Percentiles rank a stretch among this genome's conserved stretches.
Conservation (phyloP, 495 filamentous ascomycete genomes). For the Amorphotheca resinae region DNA sequence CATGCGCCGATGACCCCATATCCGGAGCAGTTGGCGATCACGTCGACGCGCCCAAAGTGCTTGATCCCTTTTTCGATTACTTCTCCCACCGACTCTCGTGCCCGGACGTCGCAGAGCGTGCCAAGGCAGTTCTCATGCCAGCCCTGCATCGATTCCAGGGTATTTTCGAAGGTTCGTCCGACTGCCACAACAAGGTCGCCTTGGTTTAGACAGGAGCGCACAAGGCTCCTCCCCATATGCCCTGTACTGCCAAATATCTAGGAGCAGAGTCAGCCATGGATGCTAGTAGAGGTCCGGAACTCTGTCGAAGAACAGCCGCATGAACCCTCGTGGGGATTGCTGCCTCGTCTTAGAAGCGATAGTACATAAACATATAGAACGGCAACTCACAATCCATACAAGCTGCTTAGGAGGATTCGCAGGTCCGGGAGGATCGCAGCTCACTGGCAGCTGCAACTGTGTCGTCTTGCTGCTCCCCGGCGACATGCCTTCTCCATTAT, state of each 20-base stretch:
- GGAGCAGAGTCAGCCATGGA: not conserved
- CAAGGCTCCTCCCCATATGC: conserved; percentile 87
- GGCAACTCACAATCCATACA: conserved; percentile 63
- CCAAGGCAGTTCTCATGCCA: conserved; percentile 62
- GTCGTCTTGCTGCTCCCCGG: conserved; percentile 10
- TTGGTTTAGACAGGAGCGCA: conserved; percentile 64
- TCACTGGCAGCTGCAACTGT: conserved; percentile 51
- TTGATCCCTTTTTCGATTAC: conserved; percentile 57
- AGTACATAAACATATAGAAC: not conserved
- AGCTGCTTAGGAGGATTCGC: conserved; percentile 58
- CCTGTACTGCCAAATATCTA: conserved; percentile 91
- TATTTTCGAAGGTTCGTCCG: conserved; percentile 73
- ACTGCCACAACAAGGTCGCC: conserved; percentile 84
- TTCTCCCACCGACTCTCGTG: conserved; percentile 59
- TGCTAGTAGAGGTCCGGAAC: too few species aligned
- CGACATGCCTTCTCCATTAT: conserved; percentile 5
- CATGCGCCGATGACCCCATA: conserved; percentile 93
- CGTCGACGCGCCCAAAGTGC: conserved; percentile 71
- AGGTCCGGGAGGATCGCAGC: conserved; percentile 67
- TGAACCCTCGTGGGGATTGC: too few species aligned
- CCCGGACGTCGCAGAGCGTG: conserved; percentile 79
- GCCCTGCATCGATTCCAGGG: conserved; percentile 53
- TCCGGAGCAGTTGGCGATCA: conserved; percentile 82
- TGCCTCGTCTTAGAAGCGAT: too few species aligned
- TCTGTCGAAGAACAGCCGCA: too few species aligned